phyloP scores from a whole-genome alignment of 2,329 filamentous ascomycete species.

The Whalleya microplaca region DNA sequence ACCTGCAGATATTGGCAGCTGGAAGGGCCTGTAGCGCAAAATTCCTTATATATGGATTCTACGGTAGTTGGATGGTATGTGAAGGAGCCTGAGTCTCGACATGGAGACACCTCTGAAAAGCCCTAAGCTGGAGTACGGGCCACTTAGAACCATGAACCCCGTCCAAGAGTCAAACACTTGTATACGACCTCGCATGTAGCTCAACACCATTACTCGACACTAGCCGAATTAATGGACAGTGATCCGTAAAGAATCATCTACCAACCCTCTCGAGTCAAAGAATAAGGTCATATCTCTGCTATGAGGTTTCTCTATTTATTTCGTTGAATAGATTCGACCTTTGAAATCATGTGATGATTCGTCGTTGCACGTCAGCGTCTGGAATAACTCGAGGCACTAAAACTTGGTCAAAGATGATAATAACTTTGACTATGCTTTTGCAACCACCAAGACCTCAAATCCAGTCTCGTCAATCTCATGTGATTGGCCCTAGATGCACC shows the following conservation, averaged over 20 bases:
- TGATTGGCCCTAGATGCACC: conserved; percentile 5
- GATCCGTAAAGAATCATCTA: conserved; percentile 3
- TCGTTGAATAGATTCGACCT: conserved; percentile 8
- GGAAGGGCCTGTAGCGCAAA: too few species aligned
- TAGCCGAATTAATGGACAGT: conserved; percentile 6
- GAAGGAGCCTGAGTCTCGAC: conserved; percentile 6
- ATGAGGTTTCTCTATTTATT: conserved; percentile 1
- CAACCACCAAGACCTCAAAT: background rate
- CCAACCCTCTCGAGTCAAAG: background rate
- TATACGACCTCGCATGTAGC: background rate
- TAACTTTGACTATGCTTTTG: background rate
- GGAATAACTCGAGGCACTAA: conserved; percentile 3
- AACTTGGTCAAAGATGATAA: background rate
- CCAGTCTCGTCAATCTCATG: background rate
- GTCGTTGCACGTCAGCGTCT: conserved; percentile 1
- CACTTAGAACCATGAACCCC: conserved; percentile 5
- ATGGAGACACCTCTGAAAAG: background rate
- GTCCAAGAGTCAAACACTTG: conserved; percentile 1
- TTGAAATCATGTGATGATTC: background rate
- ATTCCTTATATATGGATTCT: too few species aligned
- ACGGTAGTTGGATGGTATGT: conserved; percentile 1
- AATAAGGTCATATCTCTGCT: background rate
- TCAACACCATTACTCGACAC: conserved; percentile 11
- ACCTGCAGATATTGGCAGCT: too few species aligned
- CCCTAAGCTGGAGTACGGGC: conserved; percentile 6